Base-by-base conservation (phyloP, 148 eudicot genomes). In the Bassia scoparia region DNA sequence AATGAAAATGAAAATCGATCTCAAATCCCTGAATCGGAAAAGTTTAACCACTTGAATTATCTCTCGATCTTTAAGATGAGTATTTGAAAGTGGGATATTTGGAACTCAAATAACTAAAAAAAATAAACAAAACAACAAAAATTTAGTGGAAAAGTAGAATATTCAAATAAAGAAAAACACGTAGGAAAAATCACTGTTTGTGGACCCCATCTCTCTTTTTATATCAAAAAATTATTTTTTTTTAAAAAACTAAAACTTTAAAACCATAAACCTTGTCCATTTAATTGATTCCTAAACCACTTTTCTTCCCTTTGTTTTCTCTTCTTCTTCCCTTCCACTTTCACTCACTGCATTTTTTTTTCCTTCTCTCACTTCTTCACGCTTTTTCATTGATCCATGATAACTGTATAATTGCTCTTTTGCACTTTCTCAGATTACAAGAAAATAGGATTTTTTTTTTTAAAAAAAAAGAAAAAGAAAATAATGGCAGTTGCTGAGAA, bases 401-500 rank as follows among this genome's bases (percentile, higher is more conserved):
- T 52, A 1, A 52, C 17, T 35, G 26, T 43, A 27, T 37, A 16
- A 67, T 61, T 66, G n/a, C 61, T 48, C 54, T 56, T 64, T 59
- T 5, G 33, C n/a, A 18, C 2, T 24, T 27, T 67, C 29, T 20
- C 31, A 33, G 7, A 52, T 21, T 21, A 21, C n/a, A 52, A 1
- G 5, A 21, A 16, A 10, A 16, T 18, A 3, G 54, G 54, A 5
- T 48, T 48, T 48, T 48, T 48, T 48, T 48, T 48, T 48, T 48
- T 20, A 43, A 43, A 58, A 35, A 34, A 24, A 27, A 15, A 12
- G 13, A 14, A 49, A 21, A 18, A 13, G 7, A 0, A 41, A 73
- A 61, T 6, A 77, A 90, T 90, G 97, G 88, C 88, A 5, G 56
- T 82, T 54, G 89, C 83, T 54, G 89, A 84, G 7, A 89, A 80